phyloP scores from a whole-genome alignment of 371 early-diverging fungal genomes.

The Lichtheimia ramosa region DNA sequence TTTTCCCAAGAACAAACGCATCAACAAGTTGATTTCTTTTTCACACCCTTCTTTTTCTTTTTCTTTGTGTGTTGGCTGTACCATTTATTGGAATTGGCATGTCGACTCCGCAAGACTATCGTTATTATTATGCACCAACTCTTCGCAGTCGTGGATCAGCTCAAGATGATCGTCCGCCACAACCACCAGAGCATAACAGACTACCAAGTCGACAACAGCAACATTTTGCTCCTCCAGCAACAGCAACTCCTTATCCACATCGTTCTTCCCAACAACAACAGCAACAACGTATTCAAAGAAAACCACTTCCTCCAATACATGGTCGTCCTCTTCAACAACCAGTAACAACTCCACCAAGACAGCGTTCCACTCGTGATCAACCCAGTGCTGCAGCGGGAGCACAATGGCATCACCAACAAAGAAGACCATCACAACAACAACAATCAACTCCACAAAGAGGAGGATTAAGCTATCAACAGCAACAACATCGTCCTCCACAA shows the following conservation, averaged over 20 bases:
- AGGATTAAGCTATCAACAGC: constrained; percentile 5
- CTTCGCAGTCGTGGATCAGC: constrained; percentile 2
- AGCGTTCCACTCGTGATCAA: not conserved
- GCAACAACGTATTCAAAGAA: not conserved
- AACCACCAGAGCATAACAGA: not conserved
- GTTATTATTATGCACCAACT: constrained; percentile 8
- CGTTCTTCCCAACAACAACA: not conserved
- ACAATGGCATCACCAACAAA: not conserved
- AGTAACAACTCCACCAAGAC: not conserved
- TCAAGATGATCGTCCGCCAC: constrained; percentile 4
- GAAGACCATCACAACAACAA: not conserved
- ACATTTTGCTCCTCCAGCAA: constrained; percentile 1
- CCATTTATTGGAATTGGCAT: not conserved
- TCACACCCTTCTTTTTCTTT: constrained; percentile 2
- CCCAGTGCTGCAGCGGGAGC: not conserved
- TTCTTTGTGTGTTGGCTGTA: not conserved
- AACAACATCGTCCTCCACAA: constrained; percentile 10
- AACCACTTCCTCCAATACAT: not conserved
- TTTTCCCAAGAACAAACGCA: not conserved
- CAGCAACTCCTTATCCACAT: not conserved
- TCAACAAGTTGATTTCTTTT: not conserved
- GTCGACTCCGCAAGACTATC: not conserved
- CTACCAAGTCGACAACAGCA: constrained; percentile 1
- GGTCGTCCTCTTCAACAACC: not conserved
- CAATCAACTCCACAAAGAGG: constrained; percentile 1